Evolutionary conservation across 1,284 basidiomycete genomes (phyloP).

Genomic region (Hymenochaete sp.): DNA sequence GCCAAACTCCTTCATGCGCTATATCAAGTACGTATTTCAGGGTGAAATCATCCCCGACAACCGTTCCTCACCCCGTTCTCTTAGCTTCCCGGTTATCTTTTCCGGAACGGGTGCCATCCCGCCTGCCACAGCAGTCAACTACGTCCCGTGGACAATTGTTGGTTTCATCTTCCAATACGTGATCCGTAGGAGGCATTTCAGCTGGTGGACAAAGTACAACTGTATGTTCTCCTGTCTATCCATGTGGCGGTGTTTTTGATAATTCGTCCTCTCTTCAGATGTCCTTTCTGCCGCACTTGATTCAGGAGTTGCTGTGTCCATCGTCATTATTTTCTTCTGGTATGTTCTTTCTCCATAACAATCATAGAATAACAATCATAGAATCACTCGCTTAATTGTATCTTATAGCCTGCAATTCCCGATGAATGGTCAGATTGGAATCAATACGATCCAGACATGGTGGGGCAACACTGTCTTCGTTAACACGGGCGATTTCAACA

Average conservation of each 20-base stretch:
- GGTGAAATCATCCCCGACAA: slow-evolving; percentile 11
- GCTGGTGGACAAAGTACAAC: slow-evolving; percentile 45
- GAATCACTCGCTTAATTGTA: not conserved
- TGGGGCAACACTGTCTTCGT: slow-evolving; percentile 45
- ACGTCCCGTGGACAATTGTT: slow-evolving; percentile 37
- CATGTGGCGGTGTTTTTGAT: not conserved
- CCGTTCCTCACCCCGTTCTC: not conserved
- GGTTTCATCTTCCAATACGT: slow-evolving; percentile 57
- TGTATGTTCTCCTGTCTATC: slow-evolving; percentile 21
- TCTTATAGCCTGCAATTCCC: slow-evolving; percentile 33
- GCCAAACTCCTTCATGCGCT: slow-evolving; percentile 37
- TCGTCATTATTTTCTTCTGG: slow-evolving; percentile 44
- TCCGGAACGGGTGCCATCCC: slow-evolving; percentile 35
- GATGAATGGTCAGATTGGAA: slow-evolving; percentile 39
- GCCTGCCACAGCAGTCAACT: slow-evolving; percentile 33
- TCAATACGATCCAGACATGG: slow-evolving; percentile 35
- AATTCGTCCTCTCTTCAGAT: slow-evolving; percentile 26
- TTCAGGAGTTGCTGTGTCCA: slow-evolving; percentile 42
- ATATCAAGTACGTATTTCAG: slow-evolving; percentile 34
- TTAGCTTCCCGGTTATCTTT: slow-evolving; percentile 27
- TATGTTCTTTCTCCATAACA: not conserved
- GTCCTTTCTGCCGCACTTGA: slow-evolving; percentile 55
- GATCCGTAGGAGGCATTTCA: slow-evolving; percentile 38
- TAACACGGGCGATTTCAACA: slow-evolving; percentile 13
- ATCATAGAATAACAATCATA: not conserved